Percentiles rank a stretch among this genome's conserved stretches.
phyloP scores from a whole-genome alignment of 371 early-diverging fungal genomes.

The Apophysomyces trapeziformis region DNA sequence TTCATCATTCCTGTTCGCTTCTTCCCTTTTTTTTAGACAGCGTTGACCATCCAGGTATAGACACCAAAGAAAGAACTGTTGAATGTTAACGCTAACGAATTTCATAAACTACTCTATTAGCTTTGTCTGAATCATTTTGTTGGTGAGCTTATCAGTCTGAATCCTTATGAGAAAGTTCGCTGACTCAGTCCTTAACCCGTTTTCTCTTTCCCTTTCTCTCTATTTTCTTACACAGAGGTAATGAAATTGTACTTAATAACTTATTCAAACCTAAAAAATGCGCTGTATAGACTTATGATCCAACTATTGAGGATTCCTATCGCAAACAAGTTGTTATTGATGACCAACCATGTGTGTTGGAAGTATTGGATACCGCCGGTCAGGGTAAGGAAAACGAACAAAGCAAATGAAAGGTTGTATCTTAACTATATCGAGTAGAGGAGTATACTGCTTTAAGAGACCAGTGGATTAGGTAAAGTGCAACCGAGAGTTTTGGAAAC shows the following conservation, averaged over 20 bases:
- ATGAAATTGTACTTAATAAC: background rate
- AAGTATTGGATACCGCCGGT: conserved; percentile 95
- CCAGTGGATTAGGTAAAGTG: conserved; percentile 65
- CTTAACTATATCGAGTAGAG: conserved; percentile 20
- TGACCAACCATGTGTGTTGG: conserved; percentile 90
- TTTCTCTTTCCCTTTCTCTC: background rate
- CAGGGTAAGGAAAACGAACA: conserved; percentile 60
- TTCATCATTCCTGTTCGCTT: background rate
- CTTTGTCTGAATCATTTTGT: too few relatives aligned
- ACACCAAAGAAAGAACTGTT: background rate
- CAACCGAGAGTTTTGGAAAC: background rate
- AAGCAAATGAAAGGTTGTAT: background rate
- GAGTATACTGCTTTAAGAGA: conserved; percentile 69
- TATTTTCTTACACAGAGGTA: background rate
- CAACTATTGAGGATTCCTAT: conserved; percentile 12
- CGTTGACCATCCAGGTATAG: conserved; percentile 39
- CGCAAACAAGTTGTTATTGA: conserved; percentile 97
- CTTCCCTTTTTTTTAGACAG: conserved; percentile 23
- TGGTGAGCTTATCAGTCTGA: too few relatives aligned
- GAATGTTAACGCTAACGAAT: conserved; percentile 1
- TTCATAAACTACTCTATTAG: too few relatives aligned
- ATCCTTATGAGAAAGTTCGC: too few relatives aligned
- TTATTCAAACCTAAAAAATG: background rate
- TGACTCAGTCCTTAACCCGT: too few relatives aligned
- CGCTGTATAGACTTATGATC: conserved; percentile 9